A percentile compares a stretch with the other conserved stretches of the same genome.
These are phyloP conservation scores for Sequoia sempervirens DNA, from an alignment of 75 land plant genomes.

Conservation along the genomic window DNA sequence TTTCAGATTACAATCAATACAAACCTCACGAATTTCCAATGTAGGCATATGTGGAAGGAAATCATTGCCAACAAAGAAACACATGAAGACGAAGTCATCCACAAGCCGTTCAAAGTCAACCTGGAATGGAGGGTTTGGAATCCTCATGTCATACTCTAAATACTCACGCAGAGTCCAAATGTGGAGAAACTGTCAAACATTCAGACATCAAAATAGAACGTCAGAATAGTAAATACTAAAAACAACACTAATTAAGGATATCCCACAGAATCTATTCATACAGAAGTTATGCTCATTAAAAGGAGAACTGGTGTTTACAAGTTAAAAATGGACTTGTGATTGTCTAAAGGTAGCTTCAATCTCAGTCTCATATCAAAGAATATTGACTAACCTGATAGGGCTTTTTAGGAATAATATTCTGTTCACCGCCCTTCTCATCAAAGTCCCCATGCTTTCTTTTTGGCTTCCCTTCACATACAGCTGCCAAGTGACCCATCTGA, in stretches of 20 bases:
- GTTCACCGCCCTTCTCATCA: conserved; percentile 3
- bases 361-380: neutral
- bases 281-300: neutral
- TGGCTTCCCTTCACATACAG: conserved; percentile 7
- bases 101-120: conserved; percentile 57
- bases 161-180: conserved; percentile 67
- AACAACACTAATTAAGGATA: neutral
- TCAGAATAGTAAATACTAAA: neutral
- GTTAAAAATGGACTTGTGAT: neutral
- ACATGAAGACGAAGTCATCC: conserved; percentile 77
- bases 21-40: conserved; percentile 77
- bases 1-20: neutral
- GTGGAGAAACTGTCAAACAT: conserved; percentile 53
- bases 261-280: neutral
- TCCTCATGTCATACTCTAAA: conserved; percentile 48
- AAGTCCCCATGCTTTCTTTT: conserved; percentile 2
- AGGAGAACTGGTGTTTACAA: neutral
- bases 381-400: conserved; percentile 37
- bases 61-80: conserved; percentile 83
- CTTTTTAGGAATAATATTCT: conserved; percentile 24
- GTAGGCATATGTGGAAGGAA: conserved; percentile 81
- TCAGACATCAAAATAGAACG: neutral
- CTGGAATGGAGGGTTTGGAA: conserved; percentile 34
- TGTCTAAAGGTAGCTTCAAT: neutral
- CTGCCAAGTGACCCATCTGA: conserved; percentile 8